phyloP scores from a whole-genome alignment of 352 stramenopile genomes.

The Thraustochytrium sp. region DNA sequence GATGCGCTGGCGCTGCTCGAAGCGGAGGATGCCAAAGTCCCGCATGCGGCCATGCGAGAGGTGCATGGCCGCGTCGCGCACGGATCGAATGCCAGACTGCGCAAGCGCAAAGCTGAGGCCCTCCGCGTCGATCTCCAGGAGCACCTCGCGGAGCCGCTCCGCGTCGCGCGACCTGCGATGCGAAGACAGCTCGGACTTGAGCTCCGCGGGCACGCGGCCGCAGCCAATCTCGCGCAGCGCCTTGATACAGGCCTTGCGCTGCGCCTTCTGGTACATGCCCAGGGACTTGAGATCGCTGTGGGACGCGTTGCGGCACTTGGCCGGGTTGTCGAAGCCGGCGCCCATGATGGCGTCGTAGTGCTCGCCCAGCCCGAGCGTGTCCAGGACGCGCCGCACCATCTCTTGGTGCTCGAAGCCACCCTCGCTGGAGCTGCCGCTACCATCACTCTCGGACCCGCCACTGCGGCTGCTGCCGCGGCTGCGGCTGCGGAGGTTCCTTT shows the following conservation, averaged over 20 bases:
- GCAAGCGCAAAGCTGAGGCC: neutral
- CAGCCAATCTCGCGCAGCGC: too few relatives aligned
- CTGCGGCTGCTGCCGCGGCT: too few relatives aligned
- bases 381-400: neutral
- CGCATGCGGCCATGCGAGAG: neutral
- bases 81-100: neutral
- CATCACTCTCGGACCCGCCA: too few relatives aligned
- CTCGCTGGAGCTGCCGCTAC: too few relatives aligned
- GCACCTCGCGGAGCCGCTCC: neutral
- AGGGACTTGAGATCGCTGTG: neutral
- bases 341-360: neutral
- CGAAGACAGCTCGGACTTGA: neutral
- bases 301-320: neutral
- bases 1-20: neutral
- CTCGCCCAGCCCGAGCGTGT: neutral
- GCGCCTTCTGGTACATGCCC: neutral
- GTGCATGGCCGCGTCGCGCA: neutral
- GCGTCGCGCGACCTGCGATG: neutral
- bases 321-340: neutral
- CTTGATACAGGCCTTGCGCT: neutral
- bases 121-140: neutral
- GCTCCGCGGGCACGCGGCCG: neutral
- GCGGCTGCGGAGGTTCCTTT: too few relatives aligned
- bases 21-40: neutral
- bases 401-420: too few relatives aligned